Base-by-base conservation (phyloP, 306 rosid genomes). In the Prinsepia uniflora region DNA sequence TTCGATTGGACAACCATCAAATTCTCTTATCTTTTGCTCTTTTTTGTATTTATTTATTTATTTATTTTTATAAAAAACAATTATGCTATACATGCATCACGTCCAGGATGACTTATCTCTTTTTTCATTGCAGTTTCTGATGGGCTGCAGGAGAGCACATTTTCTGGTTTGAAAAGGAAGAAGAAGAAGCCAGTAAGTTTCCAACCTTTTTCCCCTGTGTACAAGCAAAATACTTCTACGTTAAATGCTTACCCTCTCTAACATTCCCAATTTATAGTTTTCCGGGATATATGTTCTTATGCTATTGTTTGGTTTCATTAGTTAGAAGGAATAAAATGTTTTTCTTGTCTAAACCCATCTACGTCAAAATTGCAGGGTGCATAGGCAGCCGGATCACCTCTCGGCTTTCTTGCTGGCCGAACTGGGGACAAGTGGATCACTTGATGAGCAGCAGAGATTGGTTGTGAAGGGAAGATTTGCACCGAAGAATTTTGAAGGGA, bases 401-500 rank as follows among this genome's bases (percentile, higher is more conserved):
- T 89, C 89, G 97, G 86, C 92, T 59, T 94, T 94, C 87, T 83
- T 91, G 88, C 88, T 94, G 71, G 95, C 97, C 12, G 99, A 94
- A 65, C 74, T 91, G 86, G 99, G 99, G 58, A 94, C 99, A 13
- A 94, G 92, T 75, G 99, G 99, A 14, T 94, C 99, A 13, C 96
- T 94, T 63, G 99, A 94, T 75, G 97, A 96, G 62, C 99, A 94
- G 56, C 97, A 89, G 73, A 87, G 97, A 72, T 84, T 94, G 77
- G 97, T 94, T 18, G 97, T 94, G 17, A 94, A 91, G 84, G 99
- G 99, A 71, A 86, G 99, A 82, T 94, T 89, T 76, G 96, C 99
- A 5, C 99, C 99, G 6, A 93, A 91, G 85, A 91, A 89, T 72
- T 94, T 94, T 49, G 99, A 94, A 76, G 99, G 99, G 78, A 94